These are phyloP conservation scores for Hypoxylon rubiginosum DNA, from an alignment of 2,329 filamentous ascomycete genomes.

Conservation along the genomic window DNA sequence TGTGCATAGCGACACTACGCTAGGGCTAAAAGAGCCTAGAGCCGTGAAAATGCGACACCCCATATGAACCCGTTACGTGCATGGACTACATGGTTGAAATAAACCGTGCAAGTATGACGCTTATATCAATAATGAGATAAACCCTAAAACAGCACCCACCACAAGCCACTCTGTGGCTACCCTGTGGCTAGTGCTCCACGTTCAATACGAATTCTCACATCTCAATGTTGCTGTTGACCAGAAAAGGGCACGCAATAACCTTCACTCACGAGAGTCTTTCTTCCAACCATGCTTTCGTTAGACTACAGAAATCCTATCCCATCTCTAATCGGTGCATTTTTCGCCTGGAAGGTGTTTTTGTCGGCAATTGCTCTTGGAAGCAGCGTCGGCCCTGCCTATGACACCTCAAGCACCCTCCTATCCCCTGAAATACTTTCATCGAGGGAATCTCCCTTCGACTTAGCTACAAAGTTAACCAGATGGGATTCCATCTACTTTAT, in stretches of 20 bases:
- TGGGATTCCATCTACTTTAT: slow-evolving; percentile 89
- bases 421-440: slow-evolving; percentile 57
- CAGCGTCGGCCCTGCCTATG: slow-evolving; percentile 74
- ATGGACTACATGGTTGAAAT: no score
- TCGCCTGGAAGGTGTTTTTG: slow-evolving; percentile 76
- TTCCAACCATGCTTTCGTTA: slow-evolving; percentile 41
- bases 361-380: slow-evolving; percentile 70
- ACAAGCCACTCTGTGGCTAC: neutral
- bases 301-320: slow-evolving; percentile 34
- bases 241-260: neutral
- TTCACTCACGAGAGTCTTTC: neutral
- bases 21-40: neutral
- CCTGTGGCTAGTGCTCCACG: neutral
- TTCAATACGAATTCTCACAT: neutral
- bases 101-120: no score
- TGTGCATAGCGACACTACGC: neutral
- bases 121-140: no score
- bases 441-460: slow-evolving; percentile 50
- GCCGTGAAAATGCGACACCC: neutral
- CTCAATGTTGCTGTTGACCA: neutral
- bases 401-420: slow-evolving; percentile 78
- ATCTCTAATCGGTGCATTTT: slow-evolving; percentile 61
- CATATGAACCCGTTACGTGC: neutral
- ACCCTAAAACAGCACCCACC: neutral
- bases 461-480: slow-evolving; percentile 73